Evolutionary conservation across 306 rosid genomes (phyloP).

Genomic region (Carpinus viminea): DNA sequence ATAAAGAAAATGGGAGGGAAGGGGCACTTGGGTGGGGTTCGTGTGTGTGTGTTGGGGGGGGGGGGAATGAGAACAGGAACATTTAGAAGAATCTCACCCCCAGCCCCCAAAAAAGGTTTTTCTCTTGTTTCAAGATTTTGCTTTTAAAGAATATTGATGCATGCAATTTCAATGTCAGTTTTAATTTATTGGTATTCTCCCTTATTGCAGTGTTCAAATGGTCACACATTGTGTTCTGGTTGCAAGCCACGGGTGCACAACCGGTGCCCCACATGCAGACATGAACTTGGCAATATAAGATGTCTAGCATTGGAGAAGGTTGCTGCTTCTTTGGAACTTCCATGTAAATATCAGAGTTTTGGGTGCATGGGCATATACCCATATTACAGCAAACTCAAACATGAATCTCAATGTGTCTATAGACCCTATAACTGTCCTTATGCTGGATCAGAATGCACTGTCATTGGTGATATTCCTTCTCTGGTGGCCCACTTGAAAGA

Average conservation of each 20-base stretch:
- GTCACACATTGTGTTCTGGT: constrained; percentile 89
- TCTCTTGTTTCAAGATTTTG: not conserved
- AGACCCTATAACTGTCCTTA: constrained; percentile 92
- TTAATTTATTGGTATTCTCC: constrained; percentile 6
- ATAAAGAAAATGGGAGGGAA: too few relatives aligned
- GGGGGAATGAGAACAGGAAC: not conserved
- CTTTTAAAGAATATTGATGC: not conserved
- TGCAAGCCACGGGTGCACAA: constrained; percentile 97
- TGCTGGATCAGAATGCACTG: constrained; percentile 89
- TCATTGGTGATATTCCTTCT: constrained; percentile 77
- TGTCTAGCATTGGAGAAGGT: constrained; percentile 94
- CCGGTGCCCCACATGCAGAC: constrained; percentile 94
- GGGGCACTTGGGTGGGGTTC: too few relatives aligned
- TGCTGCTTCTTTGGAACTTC: constrained; percentile 92
- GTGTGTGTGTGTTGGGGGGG: too few relatives aligned
- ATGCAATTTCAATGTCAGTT: not conserved
- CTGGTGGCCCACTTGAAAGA: constrained; percentile 82
- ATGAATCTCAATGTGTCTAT: constrained; percentile 75
- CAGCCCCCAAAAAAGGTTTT: too few relatives aligned
- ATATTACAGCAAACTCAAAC: constrained; percentile 89
- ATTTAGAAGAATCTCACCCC: not conserved
- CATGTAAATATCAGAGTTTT: constrained; percentile 80
- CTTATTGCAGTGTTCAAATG: constrained; percentile 82
- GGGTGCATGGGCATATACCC: constrained; percentile 89
- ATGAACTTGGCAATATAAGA: constrained; percentile 92